Conservation (phyloP, 441 rosid genomes). For the Sinapis alba region DNA sequence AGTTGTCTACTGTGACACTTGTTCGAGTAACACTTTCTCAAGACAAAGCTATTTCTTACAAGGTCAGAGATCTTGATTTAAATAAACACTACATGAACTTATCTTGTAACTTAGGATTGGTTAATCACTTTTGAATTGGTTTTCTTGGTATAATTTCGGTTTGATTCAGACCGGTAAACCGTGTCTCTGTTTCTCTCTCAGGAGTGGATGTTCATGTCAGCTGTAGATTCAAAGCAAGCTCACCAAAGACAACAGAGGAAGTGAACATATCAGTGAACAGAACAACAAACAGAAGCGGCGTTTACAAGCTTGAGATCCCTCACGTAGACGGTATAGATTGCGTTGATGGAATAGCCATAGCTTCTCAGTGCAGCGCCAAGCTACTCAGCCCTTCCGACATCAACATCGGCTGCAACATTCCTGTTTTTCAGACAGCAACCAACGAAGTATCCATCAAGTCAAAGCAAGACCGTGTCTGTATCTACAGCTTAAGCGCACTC, state of each 20-base stretch:
- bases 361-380: slow-evolving; percentile 56
- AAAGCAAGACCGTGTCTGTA: slow-evolving; percentile 61
- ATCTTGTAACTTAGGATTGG: not conserved
- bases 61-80: slow-evolving; percentile 42
- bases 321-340: slow-evolving; percentile 66
- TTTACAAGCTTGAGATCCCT: slow-evolving; percentile 64
- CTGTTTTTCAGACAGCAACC: slow-evolving; percentile 48
- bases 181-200: not conserved
- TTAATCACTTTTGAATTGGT: not conserved
- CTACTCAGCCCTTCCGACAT: slow-evolving; percentile 43
- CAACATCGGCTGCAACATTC: slow-evolving; percentile 47
- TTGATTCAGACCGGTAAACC: not conserved
- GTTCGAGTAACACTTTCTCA: slow-evolving; percentile 31
- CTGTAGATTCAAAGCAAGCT: slow-evolving; percentile 63
- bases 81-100: slow-evolving; percentile 2
- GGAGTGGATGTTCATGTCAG: slow-evolving; percentile 65
- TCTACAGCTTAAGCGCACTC: slow-evolving; percentile 68
- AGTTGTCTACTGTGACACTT: slow-evolving; percentile 64
- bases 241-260: slow-evolving; percentile 61
- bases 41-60: slow-evolving; percentile 65
- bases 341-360: slow-evolving; percentile 60
- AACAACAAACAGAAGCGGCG: slow-evolving; percentile 56
- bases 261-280: slow-evolving; percentile 63
- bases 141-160: slow-evolving; percentile 17
- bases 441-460: slow-evolving; percentile 65